Conservation (phyloP, 768 basidiomycete species). For the Baorangia bicolor region DNA sequence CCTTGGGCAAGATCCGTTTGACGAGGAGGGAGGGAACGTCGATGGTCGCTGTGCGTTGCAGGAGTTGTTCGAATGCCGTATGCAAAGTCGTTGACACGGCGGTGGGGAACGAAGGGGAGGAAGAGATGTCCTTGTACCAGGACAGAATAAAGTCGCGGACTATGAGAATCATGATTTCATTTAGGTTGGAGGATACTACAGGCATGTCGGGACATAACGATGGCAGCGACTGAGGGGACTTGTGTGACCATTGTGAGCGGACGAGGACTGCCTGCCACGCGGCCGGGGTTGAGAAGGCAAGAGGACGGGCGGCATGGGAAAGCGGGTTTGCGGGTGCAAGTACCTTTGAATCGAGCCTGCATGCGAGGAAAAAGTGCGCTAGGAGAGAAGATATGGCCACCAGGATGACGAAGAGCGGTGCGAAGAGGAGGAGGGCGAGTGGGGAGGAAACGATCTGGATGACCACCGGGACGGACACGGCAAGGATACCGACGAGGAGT, state of each 20-base stretch:
- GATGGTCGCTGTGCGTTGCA: slow-evolving; percentile 53
- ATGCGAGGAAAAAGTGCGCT: slow-evolving; percentile 54
- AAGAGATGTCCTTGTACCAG: slow-evolving; percentile 88
- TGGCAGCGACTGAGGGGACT: slow-evolving; percentile 62
- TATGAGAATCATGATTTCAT: slow-evolving; percentile 78
- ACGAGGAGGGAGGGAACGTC: slow-evolving; percentile 79
- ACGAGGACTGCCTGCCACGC: slow-evolving; percentile 92
- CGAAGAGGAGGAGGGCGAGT: slow-evolving; percentile 58
- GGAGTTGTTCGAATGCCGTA: slow-evolving; percentile 55
- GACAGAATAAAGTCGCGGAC: slow-evolving; percentile 83
- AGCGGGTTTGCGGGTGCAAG: slow-evolving; percentile 38
- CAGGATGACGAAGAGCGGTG: slow-evolving; percentile 54
- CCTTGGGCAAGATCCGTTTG: slow-evolving; percentile 80
- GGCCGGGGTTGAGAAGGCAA: slow-evolving; percentile 88
- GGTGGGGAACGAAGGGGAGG: slow-evolving; percentile 84
- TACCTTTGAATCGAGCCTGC: slow-evolving; percentile 52
- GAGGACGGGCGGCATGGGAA: slow-evolving; percentile 63
- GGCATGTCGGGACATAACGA: slow-evolving; percentile 65
- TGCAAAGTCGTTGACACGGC: slow-evolving; percentile 79
- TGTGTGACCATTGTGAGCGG: slow-evolving; percentile 87
- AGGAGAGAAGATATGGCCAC: slow-evolving; percentile 51
- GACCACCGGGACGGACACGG: slow-evolving; percentile 53
- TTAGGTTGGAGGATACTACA: slow-evolving; percentile 66
- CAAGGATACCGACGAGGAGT: slow-evolving; percentile 55
- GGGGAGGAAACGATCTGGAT: slow-evolving; percentile 66